A percentile compares a stretch with the other conserved stretches of the same genome.
phyloP scores from a whole-genome alignment of 352 stramenopile species.

The Halophytophthora polymorphica region DNA sequence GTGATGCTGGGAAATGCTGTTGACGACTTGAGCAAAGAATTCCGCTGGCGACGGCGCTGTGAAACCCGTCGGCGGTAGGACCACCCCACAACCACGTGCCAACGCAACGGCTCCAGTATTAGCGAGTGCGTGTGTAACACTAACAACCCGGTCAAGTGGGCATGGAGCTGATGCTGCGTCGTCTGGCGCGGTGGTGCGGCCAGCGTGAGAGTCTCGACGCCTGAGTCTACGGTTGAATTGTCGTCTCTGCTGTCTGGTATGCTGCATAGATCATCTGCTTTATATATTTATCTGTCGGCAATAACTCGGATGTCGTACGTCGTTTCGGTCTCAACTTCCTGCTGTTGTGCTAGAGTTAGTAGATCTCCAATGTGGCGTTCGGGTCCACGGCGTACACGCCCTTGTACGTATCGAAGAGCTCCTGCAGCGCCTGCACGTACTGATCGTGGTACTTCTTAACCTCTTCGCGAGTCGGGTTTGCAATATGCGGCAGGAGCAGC shows the following conservation, averaged over 20 bases:
- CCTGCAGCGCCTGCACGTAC: conserved; percentile 85
- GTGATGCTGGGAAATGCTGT: conserved; percentile 31
- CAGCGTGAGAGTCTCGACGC: too few relatives aligned
- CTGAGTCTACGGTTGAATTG: too few relatives aligned
- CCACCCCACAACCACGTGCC: background rate
- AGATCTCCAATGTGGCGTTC: conserved; percentile 39
- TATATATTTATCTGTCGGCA: too few relatives aligned
- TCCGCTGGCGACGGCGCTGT: conserved; percentile 31
- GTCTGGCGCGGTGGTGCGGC: conserved; percentile 9
- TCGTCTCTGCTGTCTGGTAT: too few relatives aligned
- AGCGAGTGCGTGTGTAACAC: too few relatives aligned
- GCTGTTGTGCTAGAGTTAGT: too few relatives aligned
- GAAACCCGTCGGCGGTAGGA: conserved; percentile 6
- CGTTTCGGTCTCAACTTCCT: too few relatives aligned
- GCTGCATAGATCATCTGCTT: too few relatives aligned
- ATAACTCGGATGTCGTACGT: too few relatives aligned
- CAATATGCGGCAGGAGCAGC: conserved; percentile 82
- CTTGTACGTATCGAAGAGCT: conserved; percentile 81
- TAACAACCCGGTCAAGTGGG: conserved; percentile 1
- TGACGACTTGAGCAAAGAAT: conserved; percentile 34
- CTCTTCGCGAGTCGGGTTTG: conserved; percentile 84
- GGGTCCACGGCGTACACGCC: conserved; percentile 62
- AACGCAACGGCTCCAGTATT: conserved; percentile 5
- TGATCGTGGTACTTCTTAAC: conserved; percentile 85
- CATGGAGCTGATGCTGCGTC: conserved; percentile 18